These are phyloP conservation scores for Pezicula carpinea DNA, from an alignment of 2,329 filamentous ascomycete species.

Conservation along the genomic window DNA sequence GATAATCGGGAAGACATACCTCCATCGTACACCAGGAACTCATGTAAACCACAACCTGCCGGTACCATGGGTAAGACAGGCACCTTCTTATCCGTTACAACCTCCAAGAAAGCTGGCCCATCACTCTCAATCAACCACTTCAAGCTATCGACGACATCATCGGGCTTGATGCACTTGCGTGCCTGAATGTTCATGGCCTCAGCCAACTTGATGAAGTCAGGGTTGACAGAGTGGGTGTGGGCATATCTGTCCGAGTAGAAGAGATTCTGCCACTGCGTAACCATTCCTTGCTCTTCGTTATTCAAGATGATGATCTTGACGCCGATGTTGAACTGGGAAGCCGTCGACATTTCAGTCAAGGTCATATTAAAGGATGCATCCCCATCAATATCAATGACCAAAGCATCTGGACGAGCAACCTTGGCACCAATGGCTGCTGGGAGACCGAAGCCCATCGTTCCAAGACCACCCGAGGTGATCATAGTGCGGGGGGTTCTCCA, in stretches of 20 bases:
- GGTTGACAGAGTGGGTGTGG: conserved; percentile 91
- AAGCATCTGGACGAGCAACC: conserved; percentile 59
- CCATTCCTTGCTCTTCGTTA: conserved; percentile 98
- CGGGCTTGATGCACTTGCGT: conserved; percentile 65
- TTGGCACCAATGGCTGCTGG: conserved; percentile 95
- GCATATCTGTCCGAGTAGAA: conserved; percentile 94
- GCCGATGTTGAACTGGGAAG: conserved; percentile 92
- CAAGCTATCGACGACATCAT: conserved; percentile 72
- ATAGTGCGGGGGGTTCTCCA: conserved; percentile 90
- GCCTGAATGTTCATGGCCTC: conserved; percentile 87
- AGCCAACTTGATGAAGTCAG: conserved; percentile 90
- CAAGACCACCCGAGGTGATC: conserved; percentile 93
- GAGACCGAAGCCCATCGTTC: conserved; percentile 93
- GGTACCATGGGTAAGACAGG: conserved; percentile 98
- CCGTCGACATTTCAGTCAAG: conserved; percentile 87
- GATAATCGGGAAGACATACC: conserved; percentile 42
- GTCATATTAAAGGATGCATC: conserved; percentile 99
- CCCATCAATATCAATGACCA: conserved; percentile 90
- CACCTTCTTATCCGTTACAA: conserved; percentile 86
- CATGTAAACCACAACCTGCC: conserved; percentile 78
- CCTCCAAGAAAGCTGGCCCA: conserved; percentile 88
- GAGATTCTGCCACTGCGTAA: conserved; percentile 96
- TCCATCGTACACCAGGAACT: conserved; percentile 86
- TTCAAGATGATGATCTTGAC: conserved; percentile 94
- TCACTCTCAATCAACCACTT: conserved; percentile 86